Conservation (phyloP, 176 grass and related monocot species). For the Pharus latifolius region DNA sequence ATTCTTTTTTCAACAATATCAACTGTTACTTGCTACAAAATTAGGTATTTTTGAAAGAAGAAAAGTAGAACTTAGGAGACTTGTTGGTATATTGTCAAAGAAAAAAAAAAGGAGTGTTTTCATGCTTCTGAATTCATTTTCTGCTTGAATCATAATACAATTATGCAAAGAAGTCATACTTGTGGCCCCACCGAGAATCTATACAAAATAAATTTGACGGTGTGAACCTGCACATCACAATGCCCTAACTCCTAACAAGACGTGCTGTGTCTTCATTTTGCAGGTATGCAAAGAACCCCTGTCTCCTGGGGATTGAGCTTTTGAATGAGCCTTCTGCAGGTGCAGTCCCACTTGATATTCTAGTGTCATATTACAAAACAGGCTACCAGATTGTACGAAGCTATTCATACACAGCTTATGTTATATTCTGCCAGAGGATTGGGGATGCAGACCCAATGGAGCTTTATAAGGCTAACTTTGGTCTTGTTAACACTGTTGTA, state of each 20-base stretch:
- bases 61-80: background rate
- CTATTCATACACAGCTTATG: constrained; percentile 58
- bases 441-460: constrained; percentile 78
- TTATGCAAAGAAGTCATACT: background rate
- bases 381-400: constrained; percentile 74
- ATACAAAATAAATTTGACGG: background rate
- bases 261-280: constrained; percentile 6
- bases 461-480: constrained; percentile 63
- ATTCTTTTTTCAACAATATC: background rate
- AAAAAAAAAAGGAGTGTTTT: background rate
- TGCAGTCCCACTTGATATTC: constrained; percentile 40
- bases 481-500: constrained; percentile 53
- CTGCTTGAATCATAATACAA: too few species aligned
- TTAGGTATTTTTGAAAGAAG: background rate
- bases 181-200: background rate
- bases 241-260: background rate
- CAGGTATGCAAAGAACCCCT: constrained; percentile 61
- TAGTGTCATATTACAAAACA: constrained; percentile 64
- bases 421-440: constrained; percentile 92
- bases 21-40: background rate
- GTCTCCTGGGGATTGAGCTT: constrained; percentile 68
- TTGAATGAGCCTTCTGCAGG: constrained; percentile 80
- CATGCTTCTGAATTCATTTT: background rate
- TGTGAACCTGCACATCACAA: background rate
- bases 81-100: background rate